These are phyloP conservation scores for Prunus armeniaca DNA, from an alignment of 306 rosid genomes.

Conservation along the genomic window DNA sequence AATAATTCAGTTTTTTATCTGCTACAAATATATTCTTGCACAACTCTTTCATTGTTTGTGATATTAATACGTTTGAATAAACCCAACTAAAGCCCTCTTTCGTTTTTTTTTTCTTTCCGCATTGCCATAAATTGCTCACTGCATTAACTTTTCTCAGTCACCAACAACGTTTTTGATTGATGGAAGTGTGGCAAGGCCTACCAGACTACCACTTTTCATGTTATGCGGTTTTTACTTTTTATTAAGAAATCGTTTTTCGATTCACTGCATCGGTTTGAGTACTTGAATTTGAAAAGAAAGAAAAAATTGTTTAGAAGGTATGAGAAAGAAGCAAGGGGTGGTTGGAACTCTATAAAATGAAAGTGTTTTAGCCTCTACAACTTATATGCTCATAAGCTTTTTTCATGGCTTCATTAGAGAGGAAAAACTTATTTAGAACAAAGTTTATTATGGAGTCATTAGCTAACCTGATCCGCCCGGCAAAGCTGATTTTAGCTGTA, in stretches of 20 bases:
- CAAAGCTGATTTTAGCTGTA: conserved; percentile 24
- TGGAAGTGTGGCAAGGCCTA: neutral
- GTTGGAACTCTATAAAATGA: neutral
- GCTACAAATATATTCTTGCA: neutral
- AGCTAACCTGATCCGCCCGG: neutral
- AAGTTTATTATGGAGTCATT: neutral
- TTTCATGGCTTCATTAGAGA: neutral
- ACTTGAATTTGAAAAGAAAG: neutral
- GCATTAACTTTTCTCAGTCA: neutral
- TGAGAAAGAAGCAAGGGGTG: neutral
- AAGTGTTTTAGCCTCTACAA: neutral
- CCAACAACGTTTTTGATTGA: neutral
- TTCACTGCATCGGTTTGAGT: neutral
- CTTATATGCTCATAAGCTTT: neutral
- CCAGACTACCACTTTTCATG: neutral
- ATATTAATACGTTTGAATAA: neutral
- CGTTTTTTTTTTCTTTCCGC: too few species aligned
- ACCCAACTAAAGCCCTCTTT: neutral
- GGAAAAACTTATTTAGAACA: neutral
- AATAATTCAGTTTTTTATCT: neutral
- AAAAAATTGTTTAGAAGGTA: neutral
- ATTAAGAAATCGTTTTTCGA: neutral
- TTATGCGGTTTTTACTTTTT: neutral
- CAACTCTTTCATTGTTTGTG: neutral
- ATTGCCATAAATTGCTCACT: neutral